Conservation (phyloP, 306 rosid genomes). For the Prinsepia uniflora region DNA sequence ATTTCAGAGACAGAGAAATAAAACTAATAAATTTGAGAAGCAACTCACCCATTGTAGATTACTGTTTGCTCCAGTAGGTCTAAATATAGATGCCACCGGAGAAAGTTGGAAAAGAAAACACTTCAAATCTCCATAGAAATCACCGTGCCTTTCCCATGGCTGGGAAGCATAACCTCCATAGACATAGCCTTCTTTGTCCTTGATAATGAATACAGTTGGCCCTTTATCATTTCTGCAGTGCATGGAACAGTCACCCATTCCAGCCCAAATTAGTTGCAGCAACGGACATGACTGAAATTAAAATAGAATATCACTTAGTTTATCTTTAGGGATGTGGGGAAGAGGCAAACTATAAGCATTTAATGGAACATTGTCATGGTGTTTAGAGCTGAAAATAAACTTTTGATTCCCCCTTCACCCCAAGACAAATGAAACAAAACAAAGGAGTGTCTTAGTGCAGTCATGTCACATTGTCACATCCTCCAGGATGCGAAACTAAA, state of each 20-base stretch:
- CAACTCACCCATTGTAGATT: constrained; percentile 62
- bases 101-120: constrained; percentile 67
- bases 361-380: background rate
- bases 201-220: constrained; percentile 69
- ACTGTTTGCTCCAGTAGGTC: constrained; percentile 83
- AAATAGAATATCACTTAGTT: constrained; percentile 22
- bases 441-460: background rate
- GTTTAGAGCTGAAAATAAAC: background rate
- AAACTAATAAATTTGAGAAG: no score
- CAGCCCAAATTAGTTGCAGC: constrained; percentile 22
- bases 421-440: background rate
- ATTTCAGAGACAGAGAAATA: no score
- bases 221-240: constrained; percentile 74
- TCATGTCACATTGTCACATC: constrained; percentile 1
- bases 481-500: background rate
- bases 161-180: constrained; percentile 97
- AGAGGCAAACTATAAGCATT: background rate
- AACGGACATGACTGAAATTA: constrained; percentile 21
- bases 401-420: background rate
- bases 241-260: constrained; percentile 33
- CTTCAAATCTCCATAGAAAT: constrained; percentile 87
- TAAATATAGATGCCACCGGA: constrained; percentile 69
- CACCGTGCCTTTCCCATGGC: constrained; percentile 87
- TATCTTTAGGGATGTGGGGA: background rate
- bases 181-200: constrained; percentile 71